phyloP scores from a whole-genome alignment of 345 rosid species.

The Lenwebbia sp. region DNA sequence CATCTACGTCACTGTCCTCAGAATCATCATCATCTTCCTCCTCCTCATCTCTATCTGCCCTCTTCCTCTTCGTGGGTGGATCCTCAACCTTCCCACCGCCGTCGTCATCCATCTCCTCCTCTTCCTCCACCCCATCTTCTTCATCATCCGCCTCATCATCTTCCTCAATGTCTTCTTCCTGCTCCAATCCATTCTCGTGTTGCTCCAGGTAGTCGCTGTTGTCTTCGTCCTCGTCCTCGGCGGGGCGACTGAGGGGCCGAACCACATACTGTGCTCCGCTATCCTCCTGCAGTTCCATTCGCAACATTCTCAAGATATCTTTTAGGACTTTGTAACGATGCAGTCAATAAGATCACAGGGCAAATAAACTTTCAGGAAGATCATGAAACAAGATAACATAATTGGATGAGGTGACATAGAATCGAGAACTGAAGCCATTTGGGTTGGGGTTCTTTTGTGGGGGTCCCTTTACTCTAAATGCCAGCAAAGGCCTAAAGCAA shows the following conservation, averaged over 20 bases:
- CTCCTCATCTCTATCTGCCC: not conserved
- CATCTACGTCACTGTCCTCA: not conserved
- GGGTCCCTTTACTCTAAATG: not conserved
- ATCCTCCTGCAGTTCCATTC: conserved; percentile 32
- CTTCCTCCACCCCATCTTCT: conserved; percentile 44
- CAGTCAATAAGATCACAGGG: not conserved
- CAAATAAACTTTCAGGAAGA: not conserved
- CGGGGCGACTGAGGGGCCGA: conserved; percentile 32
- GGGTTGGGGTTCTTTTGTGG: not conserved
- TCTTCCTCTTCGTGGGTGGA: not conserved
- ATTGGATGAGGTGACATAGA: not conserved
- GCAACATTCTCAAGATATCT: not conserved
- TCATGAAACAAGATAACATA: not conserved
- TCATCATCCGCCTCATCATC: conserved; percentile 17
- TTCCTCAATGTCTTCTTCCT: conserved; percentile 32
- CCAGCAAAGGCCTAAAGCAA: not conserved
- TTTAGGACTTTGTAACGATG: not conserved
- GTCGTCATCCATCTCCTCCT: conserved; percentile 34
- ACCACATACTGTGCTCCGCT: conserved; percentile 64
- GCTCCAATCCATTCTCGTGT: conserved; percentile 41
- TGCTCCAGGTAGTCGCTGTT: conserved; percentile 67
- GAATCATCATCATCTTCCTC: not conserved
- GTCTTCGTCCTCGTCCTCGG: conserved; percentile 68
- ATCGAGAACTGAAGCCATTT: not conserved
- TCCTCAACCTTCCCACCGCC: conserved; percentile 20